These are phyloP conservation scores for Geotrichum klebahnii DNA, from an alignment of 1,139 yeast species.

Conservation along the genomic window DNA sequence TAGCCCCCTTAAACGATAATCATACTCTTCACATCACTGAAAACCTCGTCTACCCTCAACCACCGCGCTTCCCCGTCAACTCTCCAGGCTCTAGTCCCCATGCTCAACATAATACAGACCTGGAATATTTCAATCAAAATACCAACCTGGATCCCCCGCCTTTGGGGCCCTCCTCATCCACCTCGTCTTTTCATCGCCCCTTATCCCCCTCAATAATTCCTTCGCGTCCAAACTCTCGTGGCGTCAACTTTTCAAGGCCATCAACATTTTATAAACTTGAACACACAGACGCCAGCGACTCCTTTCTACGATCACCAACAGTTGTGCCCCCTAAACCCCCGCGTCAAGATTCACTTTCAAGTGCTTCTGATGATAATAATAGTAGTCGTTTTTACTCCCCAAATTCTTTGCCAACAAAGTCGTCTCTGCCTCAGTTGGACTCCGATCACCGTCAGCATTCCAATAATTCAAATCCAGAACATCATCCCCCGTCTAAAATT, in stretches of 20 bases:
- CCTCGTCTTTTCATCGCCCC: conserved; percentile 8
- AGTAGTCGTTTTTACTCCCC: conserved; percentile 15
- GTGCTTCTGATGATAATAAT: conserved; percentile 8
- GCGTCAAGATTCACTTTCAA: conserved; percentile 14
- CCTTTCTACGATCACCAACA: background rate
- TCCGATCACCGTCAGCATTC: background rate
- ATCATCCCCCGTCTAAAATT: background rate
- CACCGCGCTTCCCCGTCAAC: conserved; percentile 5
- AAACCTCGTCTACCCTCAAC: conserved; percentile 3
- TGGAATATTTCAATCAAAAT: background rate
- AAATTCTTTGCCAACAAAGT: conserved; percentile 16
- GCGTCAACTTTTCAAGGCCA: conserved; percentile 30
- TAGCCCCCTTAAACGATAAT: background rate
- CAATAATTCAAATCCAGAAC: background rate
- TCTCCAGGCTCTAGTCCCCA: too few relatives aligned
- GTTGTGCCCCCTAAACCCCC: conserved; percentile 3
- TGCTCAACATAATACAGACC: too few relatives aligned
- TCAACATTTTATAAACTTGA: conserved; percentile 28
- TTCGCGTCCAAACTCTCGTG: conserved; percentile 23
- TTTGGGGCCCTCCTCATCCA: conserved; percentile 1
- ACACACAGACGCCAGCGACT: conserved; percentile 15
- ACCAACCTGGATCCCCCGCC: conserved; percentile 9
- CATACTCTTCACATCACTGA: conserved; percentile 1
- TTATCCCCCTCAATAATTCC: conserved; percentile 11
- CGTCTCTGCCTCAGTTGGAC: conserved; percentile 8